Conservation (phyloP, 192 early-diverging fungal species). For the Backusella liffmaniae region DNA sequence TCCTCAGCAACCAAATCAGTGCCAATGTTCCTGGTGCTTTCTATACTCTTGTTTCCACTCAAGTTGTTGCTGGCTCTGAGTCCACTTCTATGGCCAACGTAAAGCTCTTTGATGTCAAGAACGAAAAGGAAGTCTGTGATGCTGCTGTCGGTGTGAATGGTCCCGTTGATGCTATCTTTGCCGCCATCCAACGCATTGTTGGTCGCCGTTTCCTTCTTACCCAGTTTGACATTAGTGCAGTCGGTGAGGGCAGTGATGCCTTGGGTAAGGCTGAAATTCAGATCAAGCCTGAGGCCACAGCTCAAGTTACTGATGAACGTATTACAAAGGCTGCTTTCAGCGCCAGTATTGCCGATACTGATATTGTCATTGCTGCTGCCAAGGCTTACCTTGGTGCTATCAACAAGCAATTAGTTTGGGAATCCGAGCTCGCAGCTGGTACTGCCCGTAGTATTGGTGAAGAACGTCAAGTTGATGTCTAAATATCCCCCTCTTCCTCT, state of each 20-base stretch:
- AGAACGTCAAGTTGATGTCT: conserved; percentile 26
- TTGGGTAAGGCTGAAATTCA: conserved; percentile 70
- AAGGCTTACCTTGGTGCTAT: conserved; percentile 89
- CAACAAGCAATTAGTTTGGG: conserved; percentile 59
- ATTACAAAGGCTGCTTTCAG: conserved; percentile 55
- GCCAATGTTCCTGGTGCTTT: conserved; percentile 30
- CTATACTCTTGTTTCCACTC: conserved; percentile 69
- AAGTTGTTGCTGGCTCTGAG: conserved; percentile 76
- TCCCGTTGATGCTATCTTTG: conserved; percentile 88
- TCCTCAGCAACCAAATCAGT: conserved; percentile 46
- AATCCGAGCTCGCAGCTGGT: conserved; percentile 16
- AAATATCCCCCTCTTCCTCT: conserved; percentile 2
- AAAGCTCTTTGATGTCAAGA: conserved; percentile 60
- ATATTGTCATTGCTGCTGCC: conserved; percentile 84
- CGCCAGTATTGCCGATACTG: conserved; percentile 79
- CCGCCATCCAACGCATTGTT: conserved; percentile 84
- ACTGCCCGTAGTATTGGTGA: conserved; percentile 21
- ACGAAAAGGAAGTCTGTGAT: conserved; percentile 53
- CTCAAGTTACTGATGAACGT: conserved; percentile 50
- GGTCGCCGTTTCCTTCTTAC: conserved; percentile 73
- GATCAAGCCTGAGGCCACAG: conserved; percentile 53
- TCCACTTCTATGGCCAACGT: conserved; percentile 82
- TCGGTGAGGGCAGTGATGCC: conserved; percentile 85
- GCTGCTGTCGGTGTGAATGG: conserved; percentile 81
- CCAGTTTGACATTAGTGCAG: conserved; percentile 83